Evolutionary conservation across 2,329 filamentous ascomycete species (phyloP), one percentile per base, ranked within the genome.

Genomic region (Penicillium sp.): DNA sequence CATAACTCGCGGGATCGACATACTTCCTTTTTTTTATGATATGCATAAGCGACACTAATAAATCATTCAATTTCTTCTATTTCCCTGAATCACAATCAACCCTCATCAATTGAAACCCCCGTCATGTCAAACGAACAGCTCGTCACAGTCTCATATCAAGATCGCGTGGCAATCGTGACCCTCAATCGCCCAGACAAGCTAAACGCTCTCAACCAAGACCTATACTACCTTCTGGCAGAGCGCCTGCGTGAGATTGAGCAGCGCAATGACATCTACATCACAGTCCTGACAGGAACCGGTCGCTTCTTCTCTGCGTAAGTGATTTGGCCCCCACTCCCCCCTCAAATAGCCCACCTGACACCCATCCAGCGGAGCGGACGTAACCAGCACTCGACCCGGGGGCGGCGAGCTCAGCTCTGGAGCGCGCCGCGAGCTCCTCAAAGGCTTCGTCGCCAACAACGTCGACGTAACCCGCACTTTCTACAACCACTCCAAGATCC

Each of bases 401-500:
- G 74, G 78, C 16, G 69, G 72, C 4, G 69, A 74, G 18, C 65
- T 69, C 13, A 58, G 59, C 50, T 75, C 79, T 53, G 74, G 77
- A 55, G 69, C 67, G 14, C 79, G 80, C 57, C 77, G 77, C n/a
- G 79, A 84, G 62, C 87, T 85, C 77, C 83, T 95, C 34, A 80
- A 82, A 48, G 78, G 71, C 68, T 96, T 97, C 75, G 88, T 90
- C 10, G 80, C 88, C 62, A 88, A 89, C 80, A 97, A 97, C 80
- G 83, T 97, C 53, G 89, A 96, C 81, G 83, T 90, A 66, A 94
- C 92, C 2, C 88, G 90, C 65, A 88, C 91, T 64, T 96, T 97
- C 79, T 92, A 94, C 79, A 87, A 86, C 13, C 94, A 97, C 76
- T 90, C 92, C 65, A 97, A 97, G 78, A 89, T 97, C 75, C 88